These are phyloP conservation scores for Podospora conica DNA, from an alignment of 495 filamentous ascomycete species.

Conservation along the genomic window DNA sequence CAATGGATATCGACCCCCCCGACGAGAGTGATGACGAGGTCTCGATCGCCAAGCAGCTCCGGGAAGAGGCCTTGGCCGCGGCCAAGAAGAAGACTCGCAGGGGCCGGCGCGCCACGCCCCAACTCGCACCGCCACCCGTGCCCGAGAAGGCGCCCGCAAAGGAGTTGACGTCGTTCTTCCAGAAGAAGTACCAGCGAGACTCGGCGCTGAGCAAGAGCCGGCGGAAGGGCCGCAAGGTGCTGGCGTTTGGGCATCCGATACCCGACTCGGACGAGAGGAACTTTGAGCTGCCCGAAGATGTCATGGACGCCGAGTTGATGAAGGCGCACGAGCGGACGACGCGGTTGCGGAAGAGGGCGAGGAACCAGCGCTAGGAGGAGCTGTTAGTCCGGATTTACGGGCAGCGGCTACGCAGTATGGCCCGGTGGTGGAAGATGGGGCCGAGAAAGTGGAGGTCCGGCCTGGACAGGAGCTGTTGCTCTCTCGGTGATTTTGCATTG, in stretches of 20 bases:
- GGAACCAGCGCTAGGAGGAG: slow-evolving; percentile 6
- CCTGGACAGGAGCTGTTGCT: background rate
- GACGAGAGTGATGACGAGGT: slow-evolving; percentile 64
- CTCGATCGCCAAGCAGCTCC: slow-evolving; percentile 64
- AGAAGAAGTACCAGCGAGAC: slow-evolving; percentile 67
- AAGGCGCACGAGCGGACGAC: slow-evolving; percentile 58
- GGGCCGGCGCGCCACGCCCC: slow-evolving; percentile 5
- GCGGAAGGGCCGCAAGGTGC: slow-evolving; percentile 43
- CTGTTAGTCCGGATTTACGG: background rate
- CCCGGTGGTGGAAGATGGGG: background rate
- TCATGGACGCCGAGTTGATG: slow-evolving; percentile 61
- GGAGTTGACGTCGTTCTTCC: slow-evolving; percentile 82
- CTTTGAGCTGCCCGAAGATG: slow-evolving; percentile 68
- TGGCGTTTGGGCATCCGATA: slow-evolving; percentile 75
- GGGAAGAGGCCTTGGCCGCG: slow-evolving; percentile 57
- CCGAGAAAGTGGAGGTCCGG: too few relatives aligned
- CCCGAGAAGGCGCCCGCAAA: slow-evolving; percentile 39
- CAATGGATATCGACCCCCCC: slow-evolving; percentile 24
- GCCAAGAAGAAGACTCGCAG: slow-evolving; percentile 14
- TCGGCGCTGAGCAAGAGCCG: slow-evolving; percentile 60
- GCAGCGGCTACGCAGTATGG: too few relatives aligned
- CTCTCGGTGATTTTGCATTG: background rate
- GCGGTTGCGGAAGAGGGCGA: slow-evolving; percentile 31
- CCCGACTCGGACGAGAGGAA: slow-evolving; percentile 64
- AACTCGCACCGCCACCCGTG: slow-evolving; percentile 10